Conservation (phyloP, 176 grass and related monocot species). For the Oryza glaberrima region DNA sequence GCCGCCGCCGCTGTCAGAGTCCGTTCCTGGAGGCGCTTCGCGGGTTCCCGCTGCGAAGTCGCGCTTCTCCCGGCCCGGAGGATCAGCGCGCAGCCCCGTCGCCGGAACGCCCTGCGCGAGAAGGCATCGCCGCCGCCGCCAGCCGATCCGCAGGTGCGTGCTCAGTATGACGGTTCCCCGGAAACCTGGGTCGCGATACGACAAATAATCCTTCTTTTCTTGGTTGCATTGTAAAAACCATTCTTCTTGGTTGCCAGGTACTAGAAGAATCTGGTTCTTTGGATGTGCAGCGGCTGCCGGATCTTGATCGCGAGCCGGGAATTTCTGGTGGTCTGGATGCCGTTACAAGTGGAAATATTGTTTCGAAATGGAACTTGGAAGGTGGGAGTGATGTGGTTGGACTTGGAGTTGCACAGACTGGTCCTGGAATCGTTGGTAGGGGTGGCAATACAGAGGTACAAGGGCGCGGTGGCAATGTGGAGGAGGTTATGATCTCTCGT, state of each 20-base stretch:
- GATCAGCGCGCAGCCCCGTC: slow-evolving; percentile 17
- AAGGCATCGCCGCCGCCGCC: slow-evolving; percentile 25
- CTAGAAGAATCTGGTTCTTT: not conserved
- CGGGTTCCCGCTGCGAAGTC: slow-evolving; percentile 16
- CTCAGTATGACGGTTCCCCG: not conserved
- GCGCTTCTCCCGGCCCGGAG: not conserved
- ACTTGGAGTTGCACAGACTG: not conserved
- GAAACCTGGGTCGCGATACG: not conserved
- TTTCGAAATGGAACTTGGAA: not conserved
- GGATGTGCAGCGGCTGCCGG: not conserved
- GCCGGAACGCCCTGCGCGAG: slow-evolving; percentile 47
- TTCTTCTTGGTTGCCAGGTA: slow-evolving; percentile 12
- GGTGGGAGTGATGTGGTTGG: slow-evolving; percentile 16
- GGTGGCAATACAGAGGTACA: too few relatives aligned
- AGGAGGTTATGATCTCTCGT: slow-evolving; percentile 31
- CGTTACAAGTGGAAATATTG: not conserved
- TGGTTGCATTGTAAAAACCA: not conserved
- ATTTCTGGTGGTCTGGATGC: slow-evolving; percentile 10
- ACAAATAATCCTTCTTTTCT: not conserved
- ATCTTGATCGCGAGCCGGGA: slow-evolving; percentile 11
- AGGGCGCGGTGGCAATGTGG: slow-evolving; percentile 2
- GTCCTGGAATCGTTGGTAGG: slow-evolving; percentile 15
- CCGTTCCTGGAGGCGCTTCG: slow-evolving; percentile 40
- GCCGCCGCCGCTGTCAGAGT: not conserved
- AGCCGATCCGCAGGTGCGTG: slow-evolving; percentile 12